phyloP scores from a whole-genome alignment of 768 basidiomycete species.

The Leccinum ochraceum region DNA sequence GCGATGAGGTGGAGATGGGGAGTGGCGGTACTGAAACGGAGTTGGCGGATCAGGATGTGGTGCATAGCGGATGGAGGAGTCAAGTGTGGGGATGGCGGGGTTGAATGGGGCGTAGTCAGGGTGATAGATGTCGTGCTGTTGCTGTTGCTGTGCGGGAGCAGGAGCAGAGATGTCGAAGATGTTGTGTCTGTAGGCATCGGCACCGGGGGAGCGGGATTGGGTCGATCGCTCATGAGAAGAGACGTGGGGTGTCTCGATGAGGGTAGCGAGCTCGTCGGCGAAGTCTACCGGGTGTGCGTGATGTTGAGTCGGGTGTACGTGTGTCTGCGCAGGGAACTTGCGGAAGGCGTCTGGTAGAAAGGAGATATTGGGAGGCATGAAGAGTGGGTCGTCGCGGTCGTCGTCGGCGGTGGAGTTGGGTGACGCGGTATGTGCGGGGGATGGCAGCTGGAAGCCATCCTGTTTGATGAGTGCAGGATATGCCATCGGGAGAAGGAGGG shows the following conservation, averaged over 20 bases:
- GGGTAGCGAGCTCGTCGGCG: constrained; percentile 64
- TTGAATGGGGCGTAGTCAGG: constrained; percentile 45
- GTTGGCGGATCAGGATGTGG: constrained; percentile 40
- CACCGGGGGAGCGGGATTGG: constrained; percentile 41
- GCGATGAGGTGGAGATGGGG: constrained; percentile 37
- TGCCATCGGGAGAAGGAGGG: constrained; percentile 20
- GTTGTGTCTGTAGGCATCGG: constrained; percentile 51
- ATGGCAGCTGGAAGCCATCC: constrained; percentile 72
- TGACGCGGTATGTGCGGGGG: constrained; percentile 38
- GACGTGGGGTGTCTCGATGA: constrained; percentile 44
- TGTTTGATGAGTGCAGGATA: constrained; percentile 49
- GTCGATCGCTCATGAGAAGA: constrained; percentile 45
- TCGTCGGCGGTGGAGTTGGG: constrained; percentile 32
- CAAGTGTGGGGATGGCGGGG: constrained; percentile 51
- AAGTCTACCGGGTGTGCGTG: constrained; percentile 48
- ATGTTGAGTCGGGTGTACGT: constrained; percentile 16
- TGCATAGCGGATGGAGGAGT: constrained; percentile 53
- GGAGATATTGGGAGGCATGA: constrained; percentile 45
- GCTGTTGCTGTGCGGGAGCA: constrained; percentile 34
- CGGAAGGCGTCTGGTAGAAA: constrained; percentile 58
- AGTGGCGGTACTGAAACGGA: constrained; percentile 27
- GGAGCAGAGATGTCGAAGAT: constrained; percentile 65
- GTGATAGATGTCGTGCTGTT: constrained; percentile 29
- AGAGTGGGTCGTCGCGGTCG: constrained; percentile 37
- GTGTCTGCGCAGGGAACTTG: constrained; percentile 42